Evolutionary conservation across 1,139 yeast species (phyloP).

Genomic region (Blastobotrys apis): DNA sequence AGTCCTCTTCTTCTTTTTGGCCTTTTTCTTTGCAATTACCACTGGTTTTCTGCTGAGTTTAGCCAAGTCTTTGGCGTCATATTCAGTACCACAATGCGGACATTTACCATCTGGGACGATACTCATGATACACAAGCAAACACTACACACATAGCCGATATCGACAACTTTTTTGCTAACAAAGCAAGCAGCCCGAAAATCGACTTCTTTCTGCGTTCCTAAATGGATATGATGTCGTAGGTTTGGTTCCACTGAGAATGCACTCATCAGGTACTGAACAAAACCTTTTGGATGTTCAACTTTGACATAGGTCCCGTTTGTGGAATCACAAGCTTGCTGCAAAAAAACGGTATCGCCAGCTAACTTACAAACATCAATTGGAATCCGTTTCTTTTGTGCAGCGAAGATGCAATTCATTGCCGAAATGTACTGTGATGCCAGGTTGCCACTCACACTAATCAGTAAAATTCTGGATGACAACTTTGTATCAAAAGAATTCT

Average conservation of each 20-base stretch:
- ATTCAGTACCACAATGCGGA: conserved; percentile 64
- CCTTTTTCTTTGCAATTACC: conserved; percentile 42
- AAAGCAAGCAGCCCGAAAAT: conserved; percentile 92
- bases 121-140: conserved; percentile 68
- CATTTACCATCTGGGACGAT: conserved; percentile 52
- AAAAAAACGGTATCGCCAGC: conserved; percentile 76
- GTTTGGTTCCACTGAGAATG: conserved; percentile 79
- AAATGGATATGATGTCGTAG: conserved; percentile 67
- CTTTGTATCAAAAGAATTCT: conserved; percentile 28
- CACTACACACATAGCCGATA: conserved; percentile 91
- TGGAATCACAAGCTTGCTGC: conserved; percentile 95
- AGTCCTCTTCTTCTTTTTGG: conserved; percentile 36
- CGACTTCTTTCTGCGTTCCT: conserved; percentile 84
- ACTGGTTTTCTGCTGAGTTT: conserved; percentile 53
- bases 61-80: conserved; percentile 56
- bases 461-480: conserved; percentile 71
- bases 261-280: conserved; percentile 60
- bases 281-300: conserved; percentile 73
- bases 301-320: conserved; percentile 79
- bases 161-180: conserved; percentile 85
- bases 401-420: conserved; percentile 96
- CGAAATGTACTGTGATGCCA: conserved; percentile 79
- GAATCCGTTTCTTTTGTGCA: conserved; percentile 80
- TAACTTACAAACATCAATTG: conserved; percentile 85
- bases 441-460: conserved; percentile 72